Evolutionary conservation across 192 early-diverging fungal species (phyloP), one percentile per base, ranked within the genome.

Genomic region (Gaertneriomyces semiglobifer): DNA sequence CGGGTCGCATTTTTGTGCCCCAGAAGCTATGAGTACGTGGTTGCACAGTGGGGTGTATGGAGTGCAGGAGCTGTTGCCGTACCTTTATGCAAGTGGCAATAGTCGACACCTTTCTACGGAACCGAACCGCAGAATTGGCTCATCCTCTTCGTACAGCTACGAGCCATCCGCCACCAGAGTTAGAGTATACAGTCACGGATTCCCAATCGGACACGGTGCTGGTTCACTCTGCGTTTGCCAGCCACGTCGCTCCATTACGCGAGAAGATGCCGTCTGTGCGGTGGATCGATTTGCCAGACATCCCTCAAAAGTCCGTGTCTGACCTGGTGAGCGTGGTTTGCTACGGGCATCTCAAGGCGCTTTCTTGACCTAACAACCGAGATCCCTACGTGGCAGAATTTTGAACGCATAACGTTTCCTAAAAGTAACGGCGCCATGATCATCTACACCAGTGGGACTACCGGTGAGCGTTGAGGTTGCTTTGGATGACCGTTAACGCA

Each of bases 31-130:
- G 61, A 71, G n/a, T 74, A 69, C 47, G 76, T 66, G n/a, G 62
- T 59, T 14, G 48, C 58, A 6, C 76, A 73, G 42, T 73, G 70
- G 66, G 58, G 56, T 33, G 53, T 56, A 39, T 95, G 90, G 90
- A 85, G 84, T 5, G 81, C 86, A 5, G 89, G 89, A 20, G 90
- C 86, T n/a, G 81, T 91, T 6, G 88, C 87, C 4, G 92, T 95
- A 38, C 93, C 93, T 20, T 72, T 95, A 38, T 85, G 88, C 80
- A 70, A 58, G 68, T 73, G 11, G 18, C 59, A 44, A 57, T 25
- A 5, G 14, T 57, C 55, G 55, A 57, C 4, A 14, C 18, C 55
- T 57, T 57, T 16, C 55, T 25, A 5, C 14, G 39, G 12, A 57
- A 0, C 12, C 16, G 12, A 0, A 2, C 33, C 4, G n/a, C 20